Base-by-base conservation (phyloP, 2,329 filamentous ascomycete genomes). In the Leptosphaerulina australis region DNA sequence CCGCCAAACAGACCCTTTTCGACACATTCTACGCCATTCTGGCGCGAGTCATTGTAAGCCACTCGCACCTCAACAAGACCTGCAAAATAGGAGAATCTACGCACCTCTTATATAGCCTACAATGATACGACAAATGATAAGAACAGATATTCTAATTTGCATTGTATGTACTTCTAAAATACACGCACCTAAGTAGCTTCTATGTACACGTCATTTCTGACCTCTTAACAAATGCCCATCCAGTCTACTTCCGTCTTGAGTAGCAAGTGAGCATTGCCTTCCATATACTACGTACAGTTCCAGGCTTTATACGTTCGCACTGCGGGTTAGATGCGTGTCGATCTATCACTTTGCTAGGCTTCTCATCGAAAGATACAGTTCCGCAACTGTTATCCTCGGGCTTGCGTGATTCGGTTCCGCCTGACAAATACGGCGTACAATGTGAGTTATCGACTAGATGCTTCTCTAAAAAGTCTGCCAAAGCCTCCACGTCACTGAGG, bases 401-500 rank as follows among this genome's bases (percentile, higher is more conserved):
- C n/a, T 3, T 22, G 30, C 20, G 28, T 17, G 31, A 31, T 36
- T 18, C 25, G 8, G 29, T 17, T 14, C 21, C 48, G 12, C 21
- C 21, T 31, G 36, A 34, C 5, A 20, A 8, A 17, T 15, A 25
- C 37, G 38, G 43, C 33, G 38, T 24, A 15, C 17, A 22, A 7
- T n/a, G 40, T 25, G 40, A 26, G 11, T 33, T 25, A 39, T 53
- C 50, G n/a, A 28, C 14, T 15, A 53, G 29, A 28, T 50, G 35
- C 36, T 49, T 44, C 18, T 50, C 21, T 4, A 50, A 3, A 18
- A 53, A 49, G 17, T 17, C 14, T 31, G 33, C 40, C 15, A 53
- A 3, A 12, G 9, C 20, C 20, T 82, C 76, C 11, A 86, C 76
- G 54, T 87, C 84, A 3, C 73, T 67, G 15, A 76, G 65, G 2